Evolutionary conservation across 495 filamentous ascomycete genomes (phyloP), one percentile per base, ranked within the genome.

Genomic region (Jackrogersella multiformis): DNA sequence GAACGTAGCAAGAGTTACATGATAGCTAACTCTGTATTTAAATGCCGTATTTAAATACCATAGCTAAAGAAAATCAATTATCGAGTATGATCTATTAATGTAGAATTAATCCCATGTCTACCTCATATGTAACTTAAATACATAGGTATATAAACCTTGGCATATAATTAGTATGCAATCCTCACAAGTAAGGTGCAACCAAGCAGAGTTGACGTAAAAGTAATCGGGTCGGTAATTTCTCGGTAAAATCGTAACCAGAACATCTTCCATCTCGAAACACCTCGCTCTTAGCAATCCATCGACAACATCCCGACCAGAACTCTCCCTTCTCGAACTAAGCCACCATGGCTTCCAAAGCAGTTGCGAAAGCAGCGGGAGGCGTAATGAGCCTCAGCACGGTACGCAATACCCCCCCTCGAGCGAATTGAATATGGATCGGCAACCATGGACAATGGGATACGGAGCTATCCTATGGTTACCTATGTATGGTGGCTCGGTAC

Each of bases 271-370:
- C 64, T 56, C 57, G 44, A 61, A 65, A 49, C 38, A 64, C 52
- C 56, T 68, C 66, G 61, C 49, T 58, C 61, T 56, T 67, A 59
- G 53, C 21, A 52, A 30, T 42, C 36, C 56, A 59, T 20, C 58
- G 55, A 63, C 64, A 59, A 70, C 38, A 34, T 62, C 39, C 39
- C 34, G 9, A 64, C 52, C 41, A 53, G 28, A 55, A 39, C 13
- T 54, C 59, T 63, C 62, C 56, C 54, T 44, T 65, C 54, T 15
- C 35, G 38, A 56, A 56, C 52, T 58, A 30, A 56, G 76, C 67
- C 74, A 79, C 58, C 64, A 87, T 87, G 84, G 82, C 84, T 51
- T 84, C 84, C 49, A 82, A 84, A 72, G 80, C 74, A 68, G 83
- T 76, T 71, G 78, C 79, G 16, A 86, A 84, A 71, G 79, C 77